These are phyloP conservation scores for Neurospora crassa DNA, from an alignment of 2,329 filamentous ascomycete species.

Conservation along the genomic window DNA sequence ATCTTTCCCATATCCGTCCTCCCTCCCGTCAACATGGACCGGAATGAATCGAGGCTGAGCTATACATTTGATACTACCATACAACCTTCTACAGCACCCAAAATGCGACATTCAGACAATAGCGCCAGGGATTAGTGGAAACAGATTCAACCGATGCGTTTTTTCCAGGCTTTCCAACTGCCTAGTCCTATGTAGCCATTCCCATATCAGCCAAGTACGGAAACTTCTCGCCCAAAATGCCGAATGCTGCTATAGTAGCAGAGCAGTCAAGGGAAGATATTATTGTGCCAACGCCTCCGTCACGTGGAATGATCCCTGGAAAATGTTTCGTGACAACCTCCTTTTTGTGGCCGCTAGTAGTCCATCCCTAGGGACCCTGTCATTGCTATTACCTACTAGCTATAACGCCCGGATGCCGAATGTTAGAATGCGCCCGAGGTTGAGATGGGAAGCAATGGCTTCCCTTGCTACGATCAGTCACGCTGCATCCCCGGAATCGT, in stretches of 20 bases:
- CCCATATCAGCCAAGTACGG: neutral
- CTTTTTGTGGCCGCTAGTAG: constrained; percentile 17
- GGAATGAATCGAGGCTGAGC: neutral
- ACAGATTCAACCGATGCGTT: neutral
- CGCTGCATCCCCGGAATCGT: constrained; percentile 19
- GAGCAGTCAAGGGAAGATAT: neutral
- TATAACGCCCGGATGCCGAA: constrained; percentile 11
- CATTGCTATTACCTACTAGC: too few relatives aligned
- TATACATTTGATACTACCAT: neutral
- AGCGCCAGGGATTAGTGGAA: neutral
- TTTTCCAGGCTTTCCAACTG: neutral
- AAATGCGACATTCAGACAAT: neutral
- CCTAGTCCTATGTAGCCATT: neutral
- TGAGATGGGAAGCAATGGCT: neutral
- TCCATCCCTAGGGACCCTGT: neutral
- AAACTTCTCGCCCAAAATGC: neutral
- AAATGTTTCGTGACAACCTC: constrained; percentile 32
- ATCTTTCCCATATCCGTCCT: constrained; percentile 8
- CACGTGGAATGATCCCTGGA: neutral
- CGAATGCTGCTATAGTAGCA: neutral
- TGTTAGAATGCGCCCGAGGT: neutral
- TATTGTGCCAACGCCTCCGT: neutral
- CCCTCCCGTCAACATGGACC: neutral
- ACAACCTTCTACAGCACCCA: neutral
- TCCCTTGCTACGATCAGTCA: neutral